Conservation (phyloP, 2,329 filamentous ascomycete species). For the Teratosphaeria pseudoeucalypti region DNA sequence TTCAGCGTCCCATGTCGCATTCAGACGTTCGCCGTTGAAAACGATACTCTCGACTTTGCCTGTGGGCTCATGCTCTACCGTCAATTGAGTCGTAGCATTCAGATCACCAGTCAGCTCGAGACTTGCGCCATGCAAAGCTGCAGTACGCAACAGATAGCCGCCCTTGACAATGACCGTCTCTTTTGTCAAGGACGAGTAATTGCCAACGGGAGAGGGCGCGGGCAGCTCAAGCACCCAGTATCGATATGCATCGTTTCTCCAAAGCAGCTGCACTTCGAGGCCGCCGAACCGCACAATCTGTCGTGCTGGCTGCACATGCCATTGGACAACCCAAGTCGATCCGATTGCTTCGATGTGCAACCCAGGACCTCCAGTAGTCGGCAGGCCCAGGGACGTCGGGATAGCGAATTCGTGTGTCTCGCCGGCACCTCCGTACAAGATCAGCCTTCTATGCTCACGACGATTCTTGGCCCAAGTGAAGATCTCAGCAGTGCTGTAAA, state of each 20-base stretch:
- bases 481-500: constrained; percentile 62
- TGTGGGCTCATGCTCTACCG: constrained; percentile 55
- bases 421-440: constrained; percentile 53
- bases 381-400: constrained; percentile 28
- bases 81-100: constrained; percentile 56
- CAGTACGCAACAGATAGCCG: constrained; percentile 54
- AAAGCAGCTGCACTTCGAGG: constrained; percentile 48
- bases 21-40: constrained; percentile 46
- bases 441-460: constrained; percentile 43
- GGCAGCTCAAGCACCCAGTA: constrained; percentile 56
- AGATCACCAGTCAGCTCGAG: constrained; percentile 60
- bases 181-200: constrained; percentile 25
- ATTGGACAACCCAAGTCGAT: constrained; percentile 42
- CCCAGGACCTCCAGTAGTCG: constrained; percentile 7
- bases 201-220: constrained; percentile 22
- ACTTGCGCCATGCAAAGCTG: constrained; percentile 41
- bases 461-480: constrained; percentile 54
- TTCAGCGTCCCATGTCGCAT: constrained; percentile 15
- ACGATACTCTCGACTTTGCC: constrained; percentile 42
- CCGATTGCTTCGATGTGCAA: constrained; percentile 27
- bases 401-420: constrained; percentile 56
- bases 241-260: constrained; percentile 57
- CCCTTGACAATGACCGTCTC: constrained; percentile 44
- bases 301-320: constrained; percentile 43
- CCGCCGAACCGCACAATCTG: constrained; percentile 42